These are phyloP conservation scores for Ramalina intermedia DNA, from an alignment of 495 filamentous ascomycete genomes.

Conservation along the genomic window DNA sequence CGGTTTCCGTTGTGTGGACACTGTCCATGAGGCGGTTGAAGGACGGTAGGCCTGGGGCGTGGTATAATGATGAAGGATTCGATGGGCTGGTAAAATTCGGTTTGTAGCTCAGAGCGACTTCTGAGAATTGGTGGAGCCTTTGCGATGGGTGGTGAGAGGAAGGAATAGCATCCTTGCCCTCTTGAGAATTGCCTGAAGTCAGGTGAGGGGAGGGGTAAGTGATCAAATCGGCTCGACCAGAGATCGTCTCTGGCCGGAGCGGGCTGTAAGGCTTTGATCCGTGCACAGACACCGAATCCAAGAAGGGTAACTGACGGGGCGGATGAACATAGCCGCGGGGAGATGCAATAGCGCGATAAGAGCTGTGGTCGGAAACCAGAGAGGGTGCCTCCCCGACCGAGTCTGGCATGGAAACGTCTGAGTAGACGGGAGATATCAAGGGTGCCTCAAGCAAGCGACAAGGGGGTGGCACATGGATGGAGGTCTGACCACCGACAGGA, in stretches of 20 bases:
- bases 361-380: constrained; percentile 56
- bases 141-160: neutral
- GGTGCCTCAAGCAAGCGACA: constrained; percentile 41
- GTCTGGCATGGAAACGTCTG: constrained; percentile 42
- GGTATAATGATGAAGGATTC: neutral
- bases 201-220: constrained; percentile 1
- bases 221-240: constrained; percentile 11
- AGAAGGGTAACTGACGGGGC: neutral
- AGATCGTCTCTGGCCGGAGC: constrained; percentile 17
- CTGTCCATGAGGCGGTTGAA: constrained; percentile 1
- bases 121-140: constrained; percentile 11
- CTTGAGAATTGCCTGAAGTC: neutral
- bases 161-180: too few relatives aligned
- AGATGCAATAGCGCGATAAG: constrained; percentile 36
- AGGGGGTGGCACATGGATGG: constrained; percentile 32
- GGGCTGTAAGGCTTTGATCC: neutral
- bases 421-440: constrained; percentile 55
- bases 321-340: constrained; percentile 17
- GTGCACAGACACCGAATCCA: too few relatives aligned
- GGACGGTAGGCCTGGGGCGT: neutral
- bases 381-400: constrained; percentile 53
- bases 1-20: neutral
- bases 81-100: neutral
- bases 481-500: constrained; percentile 9
- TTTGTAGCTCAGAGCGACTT: neutral